Evolutionary conservation across 306 rosid genomes (phyloP).

Genomic region (Ammopiptanthus mongolicus): DNA sequence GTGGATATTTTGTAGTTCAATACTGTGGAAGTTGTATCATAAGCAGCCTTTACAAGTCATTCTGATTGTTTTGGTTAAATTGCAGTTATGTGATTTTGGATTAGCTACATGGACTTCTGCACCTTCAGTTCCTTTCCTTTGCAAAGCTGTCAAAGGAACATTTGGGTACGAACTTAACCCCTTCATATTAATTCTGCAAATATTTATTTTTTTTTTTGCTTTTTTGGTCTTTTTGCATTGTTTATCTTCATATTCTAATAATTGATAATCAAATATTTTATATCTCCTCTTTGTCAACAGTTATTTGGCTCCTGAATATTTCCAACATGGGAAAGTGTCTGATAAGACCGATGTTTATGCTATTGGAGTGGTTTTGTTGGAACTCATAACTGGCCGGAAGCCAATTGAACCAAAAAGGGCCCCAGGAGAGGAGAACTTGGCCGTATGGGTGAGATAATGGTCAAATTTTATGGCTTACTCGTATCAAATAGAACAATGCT

Average conservation of each 20-base stretch:
- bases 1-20: neutral
- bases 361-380: slow-evolving; percentile 76
- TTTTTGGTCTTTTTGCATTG: neutral
- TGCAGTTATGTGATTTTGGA: slow-evolving; percentile 83
- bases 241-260: neutral
- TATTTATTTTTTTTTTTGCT: neutral
- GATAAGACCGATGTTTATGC: slow-evolving; percentile 89
- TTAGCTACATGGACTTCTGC: slow-evolving; percentile 91
- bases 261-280: slow-evolving; percentile 4
- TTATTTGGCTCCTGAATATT: slow-evolving; percentile 90
- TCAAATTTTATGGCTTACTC: slow-evolving; percentile 11
- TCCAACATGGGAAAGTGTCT: slow-evolving; percentile 82
- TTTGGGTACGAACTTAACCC: slow-evolving; percentile 58
- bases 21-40: neutral
- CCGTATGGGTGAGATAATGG: slow-evolving; percentile 61
- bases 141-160: slow-evolving; percentile 91
- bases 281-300: slow-evolving; percentile 27
- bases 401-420: slow-evolving; percentile 69
- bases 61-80: slow-evolving; percentile 2
- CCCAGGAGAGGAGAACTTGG: slow-evolving; percentile 71
- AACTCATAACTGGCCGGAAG: slow-evolving; percentile 75
- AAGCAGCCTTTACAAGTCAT: neutral
- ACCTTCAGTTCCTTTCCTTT: slow-evolving; percentile 79
- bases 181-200: neutral
- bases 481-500: too few relatives aligned